Conservation (phyloP, 1,284 basidiomycete genomes). For the Chondrostereum purpureum region DNA sequence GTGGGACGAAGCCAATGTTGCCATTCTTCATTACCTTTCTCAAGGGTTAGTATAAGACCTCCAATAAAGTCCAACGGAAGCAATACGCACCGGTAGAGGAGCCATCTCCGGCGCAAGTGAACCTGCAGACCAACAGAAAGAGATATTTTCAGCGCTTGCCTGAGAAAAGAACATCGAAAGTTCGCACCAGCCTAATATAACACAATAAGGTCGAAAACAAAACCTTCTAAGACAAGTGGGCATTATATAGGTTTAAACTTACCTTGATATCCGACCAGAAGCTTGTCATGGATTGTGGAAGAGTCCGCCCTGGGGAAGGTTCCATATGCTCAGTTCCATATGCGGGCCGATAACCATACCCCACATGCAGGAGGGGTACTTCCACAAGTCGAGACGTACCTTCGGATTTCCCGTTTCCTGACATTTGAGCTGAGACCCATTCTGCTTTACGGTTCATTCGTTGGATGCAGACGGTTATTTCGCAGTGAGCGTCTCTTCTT, state of each 20-base stretch:
- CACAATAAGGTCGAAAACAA: too few relatives aligned
- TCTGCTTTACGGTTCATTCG: too few relatives aligned
- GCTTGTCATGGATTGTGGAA: constrained; percentile 60
- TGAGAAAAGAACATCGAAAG: constrained; percentile 1
- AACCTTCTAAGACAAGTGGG: too few relatives aligned
- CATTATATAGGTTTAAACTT: constrained; percentile 25
- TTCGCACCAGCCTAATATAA: neutral
- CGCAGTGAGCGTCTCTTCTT: too few relatives aligned
- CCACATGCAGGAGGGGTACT: neutral
- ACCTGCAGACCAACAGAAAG: too few relatives aligned
- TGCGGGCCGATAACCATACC: neutral
- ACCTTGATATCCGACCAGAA: constrained; percentile 80
- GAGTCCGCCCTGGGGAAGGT: constrained; percentile 31
- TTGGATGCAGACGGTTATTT: too few relatives aligned
- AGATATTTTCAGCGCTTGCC: neutral
- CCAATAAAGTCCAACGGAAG: neutral
- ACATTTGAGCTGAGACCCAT: too few relatives aligned
- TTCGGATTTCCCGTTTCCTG: neutral
- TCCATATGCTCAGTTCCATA: neutral
- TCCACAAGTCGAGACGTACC: too few relatives aligned
- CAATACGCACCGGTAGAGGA: constrained; percentile 42
- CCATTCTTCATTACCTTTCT: constrained; percentile 64
- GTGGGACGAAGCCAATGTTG: constrained; percentile 71
- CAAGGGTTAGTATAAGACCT: neutral
- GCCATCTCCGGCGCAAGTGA: constrained; percentile 61